Evolutionary conservation across 495 filamentous ascomycete species (phyloP).

Genomic region (Penicillium canariense): DNA sequence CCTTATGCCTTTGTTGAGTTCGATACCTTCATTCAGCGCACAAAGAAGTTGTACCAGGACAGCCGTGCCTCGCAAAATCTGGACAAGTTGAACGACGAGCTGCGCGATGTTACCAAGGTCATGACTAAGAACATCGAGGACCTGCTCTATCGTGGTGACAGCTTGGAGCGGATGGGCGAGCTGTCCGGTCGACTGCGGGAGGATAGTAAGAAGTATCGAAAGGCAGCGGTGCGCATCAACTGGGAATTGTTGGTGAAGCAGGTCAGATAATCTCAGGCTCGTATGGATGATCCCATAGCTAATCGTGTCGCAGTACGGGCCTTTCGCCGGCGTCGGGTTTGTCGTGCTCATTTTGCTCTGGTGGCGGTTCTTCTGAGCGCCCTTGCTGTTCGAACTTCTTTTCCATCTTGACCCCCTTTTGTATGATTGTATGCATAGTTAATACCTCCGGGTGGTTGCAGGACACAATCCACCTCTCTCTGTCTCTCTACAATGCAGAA

Average conservation of each 20-base stretch:
- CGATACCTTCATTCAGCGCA: slow-evolving; percentile 92
- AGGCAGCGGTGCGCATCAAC: slow-evolving; percentile 93
- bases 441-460: slow-evolving; percentile 39
- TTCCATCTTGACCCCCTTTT: slow-evolving; percentile 8
- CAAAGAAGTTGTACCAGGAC: slow-evolving; percentile 93
- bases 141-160: slow-evolving; percentile 90
- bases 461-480: slow-evolving; percentile 32
- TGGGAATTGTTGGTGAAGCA: slow-evolving; percentile 97
- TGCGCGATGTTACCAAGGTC: slow-evolving; percentile 95
- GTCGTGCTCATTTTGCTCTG: slow-evolving; percentile 83
- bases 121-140: slow-evolving; percentile 99
- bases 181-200: slow-evolving; percentile 81
- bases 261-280: slow-evolving; percentile 40
- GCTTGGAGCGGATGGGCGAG: slow-evolving; percentile 95
- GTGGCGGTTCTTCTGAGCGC: slow-evolving; percentile 81
- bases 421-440: slow-evolving; percentile 48
- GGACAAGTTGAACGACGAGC: slow-evolving; percentile 88
- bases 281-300: slow-evolving; percentile 1
- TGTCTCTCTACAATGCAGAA: slow-evolving; percentile 13
- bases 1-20: slow-evolving; percentile 98
- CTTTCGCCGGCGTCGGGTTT: slow-evolving; percentile 73
- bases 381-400: background rate
- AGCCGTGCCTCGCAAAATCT: slow-evolving; percentile 82
- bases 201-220: slow-evolving; percentile 89
- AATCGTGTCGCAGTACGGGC: slow-evolving; percentile 66